Percentiles rank a stretch among this genome's conserved stretches.
Evolutionary conservation across 495 filamentous ascomycete species (phyloP).

Genomic region (Aspergillus homomorphus): DNA sequence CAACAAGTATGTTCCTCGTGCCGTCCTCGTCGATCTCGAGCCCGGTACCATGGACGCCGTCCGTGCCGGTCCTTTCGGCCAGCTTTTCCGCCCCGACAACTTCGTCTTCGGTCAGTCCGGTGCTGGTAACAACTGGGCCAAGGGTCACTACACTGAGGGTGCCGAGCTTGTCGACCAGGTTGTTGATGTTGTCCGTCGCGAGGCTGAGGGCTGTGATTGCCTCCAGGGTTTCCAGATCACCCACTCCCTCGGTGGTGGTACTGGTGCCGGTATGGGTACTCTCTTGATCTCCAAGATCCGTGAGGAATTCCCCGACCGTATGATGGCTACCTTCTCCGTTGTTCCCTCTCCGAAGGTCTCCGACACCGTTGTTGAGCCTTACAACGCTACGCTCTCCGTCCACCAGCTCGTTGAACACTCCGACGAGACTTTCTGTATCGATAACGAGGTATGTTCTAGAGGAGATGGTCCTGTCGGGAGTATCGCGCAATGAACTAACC

Average conservation of each 20-base stretch:
- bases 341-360: constrained; percentile 99
- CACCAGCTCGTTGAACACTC: constrained; percentile 99
- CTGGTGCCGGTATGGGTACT: constrained; percentile 99
- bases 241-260: constrained; percentile 99
- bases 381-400: constrained; percentile 98
- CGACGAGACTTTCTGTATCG: constrained; percentile 99
- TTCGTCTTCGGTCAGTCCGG: constrained; percentile 99
- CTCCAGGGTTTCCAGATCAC: constrained; percentile 99
- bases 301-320: constrained; percentile 99
- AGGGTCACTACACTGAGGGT: constrained; percentile 99
- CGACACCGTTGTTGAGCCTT: constrained; percentile 99
- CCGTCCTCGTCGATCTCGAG: constrained; percentile 98
- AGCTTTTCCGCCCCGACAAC: constrained; percentile 99
- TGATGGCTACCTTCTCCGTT: constrained; percentile 99
- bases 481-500: constrained; percentile 2
- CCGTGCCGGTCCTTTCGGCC: constrained; percentile 96
- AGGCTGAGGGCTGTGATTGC: constrained; percentile 99
- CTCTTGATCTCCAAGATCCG: constrained; percentile 99
- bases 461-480: not conserved
- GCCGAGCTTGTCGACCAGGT: constrained; percentile 98
- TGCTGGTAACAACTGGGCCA: constrained; percentile 99
- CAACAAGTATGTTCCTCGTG: constrained; percentile 99
- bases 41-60: constrained; percentile 98
- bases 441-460: constrained; percentile 75
- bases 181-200: constrained; percentile 96